Conservation (phyloP, 169 alveolate genomes). For the Plasmodium vivax region DNA sequence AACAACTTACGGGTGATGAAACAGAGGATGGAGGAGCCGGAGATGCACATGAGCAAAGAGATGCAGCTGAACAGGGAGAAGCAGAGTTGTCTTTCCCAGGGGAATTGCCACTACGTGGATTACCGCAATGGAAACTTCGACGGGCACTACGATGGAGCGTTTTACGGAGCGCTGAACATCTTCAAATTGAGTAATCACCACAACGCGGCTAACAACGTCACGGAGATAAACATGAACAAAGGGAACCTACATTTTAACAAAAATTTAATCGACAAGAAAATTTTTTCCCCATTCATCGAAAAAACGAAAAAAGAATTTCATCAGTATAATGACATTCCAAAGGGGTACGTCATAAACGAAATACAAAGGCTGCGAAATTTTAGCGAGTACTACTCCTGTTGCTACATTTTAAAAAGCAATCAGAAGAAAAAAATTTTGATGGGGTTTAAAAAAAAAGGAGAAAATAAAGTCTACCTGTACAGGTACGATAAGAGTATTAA, state of each 20-base stretch:
- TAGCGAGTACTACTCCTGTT: slow-evolving; percentile 66
- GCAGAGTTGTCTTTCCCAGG: neutral
- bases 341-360: slow-evolving; percentile 62
- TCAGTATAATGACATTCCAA: slow-evolving; percentile 40
- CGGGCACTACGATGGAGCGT: neutral
- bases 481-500: slow-evolving; percentile 63
- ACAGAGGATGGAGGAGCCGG: neutral
- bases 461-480: slow-evolving; percentile 71
- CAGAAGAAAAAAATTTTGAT: slow-evolving; percentile 56
- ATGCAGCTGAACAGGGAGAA: neutral
- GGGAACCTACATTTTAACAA: slow-evolving; percentile 65
- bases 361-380: slow-evolving; percentile 57
- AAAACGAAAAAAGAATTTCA: slow-evolving; percentile 42
- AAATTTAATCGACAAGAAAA: slow-evolving; percentile 61
- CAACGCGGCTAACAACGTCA: neutral
- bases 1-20: neutral
- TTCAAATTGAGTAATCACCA: neutral
- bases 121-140: too few species aligned
- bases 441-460: slow-evolving; percentile 73
- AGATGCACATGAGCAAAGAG: neutral
- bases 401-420: slow-evolving; percentile 69
- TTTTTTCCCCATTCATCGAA: slow-evolving; percentile 18
- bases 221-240: slow-evolving; percentile 33
- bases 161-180: slow-evolving; percentile 49
- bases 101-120: neutral